Evolutionary conservation across 2,329 filamentous ascomycete genomes (phyloP), one percentile per base, ranked within the genome.

Genomic region (Chaetomium olivaceum): DNA sequence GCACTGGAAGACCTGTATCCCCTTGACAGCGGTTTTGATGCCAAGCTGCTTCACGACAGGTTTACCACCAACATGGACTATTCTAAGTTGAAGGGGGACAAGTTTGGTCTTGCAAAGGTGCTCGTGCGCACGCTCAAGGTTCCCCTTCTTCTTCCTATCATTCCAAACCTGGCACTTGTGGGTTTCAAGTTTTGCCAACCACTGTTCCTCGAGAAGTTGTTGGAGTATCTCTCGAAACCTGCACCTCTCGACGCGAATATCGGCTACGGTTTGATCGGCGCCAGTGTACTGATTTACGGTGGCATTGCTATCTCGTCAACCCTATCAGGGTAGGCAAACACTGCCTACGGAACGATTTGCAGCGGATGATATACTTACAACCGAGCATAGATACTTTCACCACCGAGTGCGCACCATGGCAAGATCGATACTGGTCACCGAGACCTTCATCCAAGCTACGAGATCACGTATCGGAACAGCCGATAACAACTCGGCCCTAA

Each of bases 161-260:
- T 73, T 1, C 78, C 80, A 1, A 74, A 79, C 8, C 69, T 79
- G 8, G 76, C 76, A 1, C 70, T 79, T 4, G 73, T 79, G 4
- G 79, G 74, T 14, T 80, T 81, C 66, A 77, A 72, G 21, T 79
- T 80, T 50, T 79, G 78, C 46, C 79, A 80, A 55, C 80, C 80
- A 0, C 78, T 82, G 27, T 76, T 82, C 43, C 79, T 82, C 61
- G 72, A 79, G 16, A 71, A 74, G 0, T 73, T 79, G 0, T 70
- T 82, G 0, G 64, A 69, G 2, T 78, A 78, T 50, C 69, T 80
- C 4, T 46, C 69, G 1, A 50, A 67, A 68, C 33, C 33, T 36
- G 33, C 9, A 36, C 2, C 33, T 36, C 33, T 36, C 33, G 33
- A 36, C 33, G 11, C 9, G 11, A 67, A 72, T 62, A 52, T 71